Base-by-base conservation (phyloP, 257 asterid genomes). In the Misopates orontium region DNA sequence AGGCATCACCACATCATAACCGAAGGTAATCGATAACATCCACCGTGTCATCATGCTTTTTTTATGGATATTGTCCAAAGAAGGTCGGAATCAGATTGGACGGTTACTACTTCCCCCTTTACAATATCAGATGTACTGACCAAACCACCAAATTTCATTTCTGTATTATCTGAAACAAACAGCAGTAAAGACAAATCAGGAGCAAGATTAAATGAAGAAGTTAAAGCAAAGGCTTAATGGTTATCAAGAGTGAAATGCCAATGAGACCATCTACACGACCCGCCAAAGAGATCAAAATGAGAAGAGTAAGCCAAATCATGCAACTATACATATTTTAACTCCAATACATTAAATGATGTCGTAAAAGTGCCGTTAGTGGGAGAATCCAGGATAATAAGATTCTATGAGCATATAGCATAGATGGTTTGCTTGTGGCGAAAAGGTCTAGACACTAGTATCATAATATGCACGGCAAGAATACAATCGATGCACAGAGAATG, bases 11-110 rank as follows among this genome's bases (percentile, higher is more conserved):
- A n/a, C 18, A 52, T 14, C 20, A 18, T 40, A n/a, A n/a, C n/a
- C n/a, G n/a, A 49, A 47, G 44, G 55, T 60, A 51, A 75, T 56
- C 52, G 44, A 11, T 24, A 41, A 28, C 64, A 32, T 50, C 49
- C 7, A 20, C 64, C 31, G 8, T 28, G 22, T 59, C 28, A 58
- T 69, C 74, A 75, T 39, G 73, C 75, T 66, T 81, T 76, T 73
- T 58, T 86, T 12, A 94, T 76, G 68, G 99, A 86, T 73, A 90
- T 81, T 17, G 97, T 90, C 99, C 96, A 94, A 19, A 90, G 91
- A 69, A 90, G 96, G 77, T 94, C 83, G 0, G 91, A 49, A 60
- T 88, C 88, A n/a, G 95, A 86, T 73, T 66, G 79, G 75, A 93
- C 96, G 0, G 92, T 90, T 22, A 94, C 89, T 61, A 74, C 21